Evolutionary conservation across 169 alveolate species (phyloP), one percentile per base, ranked within the genome.

Genomic region (Plasmodium coatneyi): DNA sequence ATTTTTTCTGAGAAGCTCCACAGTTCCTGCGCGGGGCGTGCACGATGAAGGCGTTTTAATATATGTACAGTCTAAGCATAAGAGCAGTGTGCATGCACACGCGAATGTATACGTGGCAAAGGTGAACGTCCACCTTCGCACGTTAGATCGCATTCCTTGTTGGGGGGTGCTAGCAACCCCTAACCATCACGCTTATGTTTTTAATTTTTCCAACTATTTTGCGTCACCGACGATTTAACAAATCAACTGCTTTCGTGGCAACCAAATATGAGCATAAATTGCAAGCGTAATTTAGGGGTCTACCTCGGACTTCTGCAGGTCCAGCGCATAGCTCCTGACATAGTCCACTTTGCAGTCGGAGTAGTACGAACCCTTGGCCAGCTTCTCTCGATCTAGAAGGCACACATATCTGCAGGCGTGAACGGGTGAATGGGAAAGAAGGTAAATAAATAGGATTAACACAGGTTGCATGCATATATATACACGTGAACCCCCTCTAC

Each of bases 271-370:
- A 16, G 41, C 70, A 22, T 52, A 49, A n/a, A 22, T 80, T 30
- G 28, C 56, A 9, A 41, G 7, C 25, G 22, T 5, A 19, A 30
- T 2, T 22, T n/a, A 14, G 22, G 14, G 0, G 22, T 56, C 1
- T 78, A 87, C 93, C 89, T 87, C 89, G 28, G 93, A 76, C 49
- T 79, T 76, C 32, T 79, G 28, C 16, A 56, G 43, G 25, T 87
- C 82, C 66, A 25, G 66, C 10, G 93, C 93, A 41, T 87, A 79
- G 39, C 71, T 28, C 32, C 93, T 56, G 25, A 87, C 71, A 43
- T 79, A 79, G 25, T 76, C 93, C 54, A 80, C 80, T 66, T 79
- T 87, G 49, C 93, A 87, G 52, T 87, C 93, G 6, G 93, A 87
- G 30, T 87, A 87, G 71, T 87, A 87, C 3, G 76, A 87, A 3